Evolutionary conservation across 805 yeast genomes (phyloP).

Genomic region (Brettanomyces bruxellensis): DNA sequence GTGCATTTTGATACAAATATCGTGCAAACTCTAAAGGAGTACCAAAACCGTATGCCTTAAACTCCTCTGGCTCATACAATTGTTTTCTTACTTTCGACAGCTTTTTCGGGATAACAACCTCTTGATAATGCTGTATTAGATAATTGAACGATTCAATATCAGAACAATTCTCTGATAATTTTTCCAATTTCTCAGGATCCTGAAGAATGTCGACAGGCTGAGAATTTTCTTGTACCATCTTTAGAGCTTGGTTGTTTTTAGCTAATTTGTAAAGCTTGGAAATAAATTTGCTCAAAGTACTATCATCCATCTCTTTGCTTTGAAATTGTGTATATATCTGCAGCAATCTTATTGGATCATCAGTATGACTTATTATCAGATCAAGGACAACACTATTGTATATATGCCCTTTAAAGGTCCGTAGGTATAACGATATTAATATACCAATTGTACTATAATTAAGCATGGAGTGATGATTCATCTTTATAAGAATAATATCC

Average conservation of each 20-base stretch:
- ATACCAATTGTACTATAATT: constrained; percentile 8
- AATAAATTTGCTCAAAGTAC: constrained; percentile 16
- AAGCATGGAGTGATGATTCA: constrained; percentile 13
- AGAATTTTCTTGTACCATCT: neutral
- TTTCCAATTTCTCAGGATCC: neutral
- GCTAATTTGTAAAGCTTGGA: constrained; percentile 20
- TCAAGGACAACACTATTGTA: constrained; percentile 14
- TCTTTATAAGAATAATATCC: constrained; percentile 19
- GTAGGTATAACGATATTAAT: constrained; percentile 13
- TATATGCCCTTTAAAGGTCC: constrained; percentile 2
- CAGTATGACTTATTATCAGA: constrained; percentile 13
- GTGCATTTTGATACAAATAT: constrained; percentile 8
- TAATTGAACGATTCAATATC: neutral
- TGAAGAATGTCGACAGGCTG: neutral
- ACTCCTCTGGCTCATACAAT: neutral
- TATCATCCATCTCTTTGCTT: constrained; percentile 16
- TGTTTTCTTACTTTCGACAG: neutral
- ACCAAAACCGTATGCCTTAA: constrained; percentile 3
- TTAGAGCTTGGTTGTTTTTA: constrained; percentile 5
- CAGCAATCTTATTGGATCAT: constrained; percentile 5
- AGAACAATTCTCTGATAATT: no score
- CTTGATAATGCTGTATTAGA: constrained; percentile 1
- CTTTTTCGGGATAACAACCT: neutral
- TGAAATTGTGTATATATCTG: constrained; percentile 8
- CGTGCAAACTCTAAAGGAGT: constrained; percentile 19